Evolutionary conservation across 2,329 filamentous ascomycete genomes (phyloP), one percentile per base, ranked within the genome.

Genomic region (Zymoseptoria pseudotritici): DNA sequence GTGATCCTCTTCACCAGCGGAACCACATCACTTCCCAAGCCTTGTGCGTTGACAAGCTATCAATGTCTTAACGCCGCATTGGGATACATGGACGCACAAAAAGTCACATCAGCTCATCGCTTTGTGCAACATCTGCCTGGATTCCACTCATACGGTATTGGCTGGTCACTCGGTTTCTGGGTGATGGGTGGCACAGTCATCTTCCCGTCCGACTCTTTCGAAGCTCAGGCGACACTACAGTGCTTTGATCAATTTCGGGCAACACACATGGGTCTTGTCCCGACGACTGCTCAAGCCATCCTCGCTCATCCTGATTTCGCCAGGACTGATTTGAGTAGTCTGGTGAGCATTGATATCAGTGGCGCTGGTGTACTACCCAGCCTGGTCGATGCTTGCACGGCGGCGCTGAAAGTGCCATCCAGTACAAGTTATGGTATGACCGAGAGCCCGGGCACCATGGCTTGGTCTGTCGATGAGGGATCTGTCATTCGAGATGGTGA

Each of bases 1-100:
- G 69, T 79, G 50, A 74, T 81, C 54, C 70, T 80, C 31, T 80
- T 81, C 67, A 81, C 78, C 20, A 80, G 78, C 63, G 79, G 79
- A 20, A 81, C 78, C n/a, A 80, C 78, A 0, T 77, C 76, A 5
- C 66, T 74, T 0, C 77, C 79, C 4, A 81, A 81, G 64, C 78
- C 74, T 54, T 80, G 78, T 59, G 71, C 72, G 13, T 74, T 79
- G 61, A 77, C 75, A 5, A 71, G 69, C 61, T 67, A 66, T 24
- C 66, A 68, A 62, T 72, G 74, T 63, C 63, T 69, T 29, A 79
- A 77, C 58, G 69, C 75, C 7, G 74, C 76, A 1, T 50, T 70
- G 21, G 68, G 65, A 11, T 66, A 66, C 50, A 67, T 63, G 57
- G 66, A 69, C 55, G 61, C 65, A 22, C 69, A 68, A 52, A 68